Percentiles rank a stretch among this genome's conserved stretches.
phyloP scores from a whole-genome alignment of 495 filamentous ascomycete genomes.

The Xylaria nigripes region DNA sequence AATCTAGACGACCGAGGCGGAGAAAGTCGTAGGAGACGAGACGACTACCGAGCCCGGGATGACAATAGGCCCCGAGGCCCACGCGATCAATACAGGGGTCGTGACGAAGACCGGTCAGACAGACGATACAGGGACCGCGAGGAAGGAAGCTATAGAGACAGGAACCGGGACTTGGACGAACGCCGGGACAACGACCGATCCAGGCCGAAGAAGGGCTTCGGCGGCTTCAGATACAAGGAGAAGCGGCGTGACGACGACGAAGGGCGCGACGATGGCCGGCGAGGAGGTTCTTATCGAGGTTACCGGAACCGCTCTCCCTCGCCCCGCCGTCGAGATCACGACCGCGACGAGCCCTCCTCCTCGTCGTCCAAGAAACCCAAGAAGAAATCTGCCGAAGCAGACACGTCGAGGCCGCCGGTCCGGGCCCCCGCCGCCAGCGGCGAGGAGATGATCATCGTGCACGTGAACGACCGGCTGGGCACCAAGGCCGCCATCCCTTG shows the following conservation, averaged over 20 bases:
- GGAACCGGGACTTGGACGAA: conserved; percentile 11
- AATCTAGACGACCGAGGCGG: conserved; percentile 11
- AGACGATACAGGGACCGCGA: conserved; percentile 11
- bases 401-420: conserved; percentile 22
- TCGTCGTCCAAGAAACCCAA: conserved; percentile 18
- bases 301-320: conserved; percentile 43
- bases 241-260: conserved; percentile 46
- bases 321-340: conserved; percentile 27
- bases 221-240: conserved; percentile 62
- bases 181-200: conserved; percentile 16
- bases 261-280: conserved; percentile 38
- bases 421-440: conserved; percentile 27
- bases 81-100: conserved; percentile 13
- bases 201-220: conserved; percentile 35
- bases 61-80: conserved; percentile 11
- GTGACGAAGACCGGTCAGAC: conserved; percentile 10
- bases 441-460: conserved; percentile 84
- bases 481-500: conserved; percentile 88
- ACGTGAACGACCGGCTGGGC: conserved; percentile 85
- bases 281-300: conserved; percentile 39
- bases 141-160: conserved; percentile 10
- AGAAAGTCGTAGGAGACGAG: conserved; percentile 16
- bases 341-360: conserved; percentile 21
- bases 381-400: conserved; percentile 17
- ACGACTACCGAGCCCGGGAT: conserved; percentile 20